Percentiles rank a stretch among this genome's conserved stretches.
phyloP scores from a whole-genome alignment of 257 asterid genomes.

The Avicennia marina region DNA sequence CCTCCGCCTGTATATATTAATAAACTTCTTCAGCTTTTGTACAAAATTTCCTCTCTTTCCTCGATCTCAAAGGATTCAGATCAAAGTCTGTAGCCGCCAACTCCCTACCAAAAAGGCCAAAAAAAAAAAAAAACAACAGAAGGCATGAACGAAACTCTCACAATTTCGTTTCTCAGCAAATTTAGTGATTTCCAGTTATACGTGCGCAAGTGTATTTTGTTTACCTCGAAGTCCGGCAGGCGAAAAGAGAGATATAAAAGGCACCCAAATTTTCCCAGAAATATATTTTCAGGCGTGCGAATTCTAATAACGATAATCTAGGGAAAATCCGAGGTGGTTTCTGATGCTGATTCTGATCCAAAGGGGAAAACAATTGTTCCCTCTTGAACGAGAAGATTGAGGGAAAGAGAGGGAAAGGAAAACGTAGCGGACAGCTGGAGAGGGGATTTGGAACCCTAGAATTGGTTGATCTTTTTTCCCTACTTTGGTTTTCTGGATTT shows the following conservation, averaged over 20 bases:
- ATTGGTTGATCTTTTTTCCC: conserved; percentile 7
- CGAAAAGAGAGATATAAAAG: not conserved
- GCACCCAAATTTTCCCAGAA: conserved; percentile 24
- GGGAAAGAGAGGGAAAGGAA: conserved; percentile 29
- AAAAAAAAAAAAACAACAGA: not conserved
- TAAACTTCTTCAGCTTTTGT: conserved; percentile 12
- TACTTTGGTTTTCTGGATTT: conserved; percentile 11
- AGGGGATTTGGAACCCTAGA: conserved; percentile 52
- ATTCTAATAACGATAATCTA: conserved; percentile 17
- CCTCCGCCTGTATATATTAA: conserved; percentile 38
- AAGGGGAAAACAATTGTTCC: conserved; percentile 20
- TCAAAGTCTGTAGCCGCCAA: conserved; percentile 16
- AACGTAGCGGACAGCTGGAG: conserved; percentile 16
- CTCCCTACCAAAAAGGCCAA: conserved; percentile 24
- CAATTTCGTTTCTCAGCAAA: not conserved
- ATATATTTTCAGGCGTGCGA: conserved; percentile 6
- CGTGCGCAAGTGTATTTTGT: not conserved
- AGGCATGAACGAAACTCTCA: not conserved
- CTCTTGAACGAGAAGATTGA: conserved; percentile 24
- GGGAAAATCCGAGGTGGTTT: conserved; percentile 15
- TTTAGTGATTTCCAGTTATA: not conserved
- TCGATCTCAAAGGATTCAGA: conserved; percentile 29
- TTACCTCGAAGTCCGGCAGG: not conserved
- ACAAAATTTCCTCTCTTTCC: conserved; percentile 28
- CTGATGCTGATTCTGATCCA: conserved; percentile 24